Conservation (phyloP, 2,329 filamentous ascomycete species). For the Coniochaeta sp. region DNA sequence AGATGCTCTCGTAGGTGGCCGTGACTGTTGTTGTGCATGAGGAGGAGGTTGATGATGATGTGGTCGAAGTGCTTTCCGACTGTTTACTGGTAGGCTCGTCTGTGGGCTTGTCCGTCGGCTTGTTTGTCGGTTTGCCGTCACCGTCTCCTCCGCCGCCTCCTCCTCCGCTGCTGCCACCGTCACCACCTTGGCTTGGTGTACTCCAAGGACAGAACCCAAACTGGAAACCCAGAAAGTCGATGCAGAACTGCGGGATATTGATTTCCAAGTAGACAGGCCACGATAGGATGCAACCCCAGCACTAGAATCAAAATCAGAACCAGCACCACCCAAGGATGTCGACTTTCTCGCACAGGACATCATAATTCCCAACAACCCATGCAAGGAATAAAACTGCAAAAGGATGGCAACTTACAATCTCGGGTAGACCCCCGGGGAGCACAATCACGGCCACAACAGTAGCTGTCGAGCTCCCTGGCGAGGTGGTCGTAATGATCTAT, state of each 20-base stretch:
- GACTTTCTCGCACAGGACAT: neutral
- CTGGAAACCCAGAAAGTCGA: neutral
- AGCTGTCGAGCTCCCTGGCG: neutral
- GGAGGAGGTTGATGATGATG: neutral
- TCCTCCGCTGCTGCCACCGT: neutral
- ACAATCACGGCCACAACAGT: neutral
- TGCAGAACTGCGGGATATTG: neutral
- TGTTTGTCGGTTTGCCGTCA: neutral
- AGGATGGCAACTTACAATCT: neutral
- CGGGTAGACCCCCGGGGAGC: neutral
- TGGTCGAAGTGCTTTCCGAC: neutral
- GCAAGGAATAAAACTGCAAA: neutral
- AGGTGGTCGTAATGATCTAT: neutral
- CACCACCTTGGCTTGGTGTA: neutral
- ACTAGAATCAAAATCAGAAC: neutral
- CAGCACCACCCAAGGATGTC: neutral
- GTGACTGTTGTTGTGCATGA: neutral
- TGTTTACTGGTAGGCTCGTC: neutral
- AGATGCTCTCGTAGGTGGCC: neutral
- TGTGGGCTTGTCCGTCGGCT: neutral
- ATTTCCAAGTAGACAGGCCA: neutral
- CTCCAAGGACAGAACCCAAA: neutral
- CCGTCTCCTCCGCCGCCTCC: neutral
- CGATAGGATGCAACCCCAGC: neutral
- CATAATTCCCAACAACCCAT: neutral